Base-by-base conservation (phyloP, 1,284 basidiomycete genomes). In the Cryptococcus sp. region DNA sequence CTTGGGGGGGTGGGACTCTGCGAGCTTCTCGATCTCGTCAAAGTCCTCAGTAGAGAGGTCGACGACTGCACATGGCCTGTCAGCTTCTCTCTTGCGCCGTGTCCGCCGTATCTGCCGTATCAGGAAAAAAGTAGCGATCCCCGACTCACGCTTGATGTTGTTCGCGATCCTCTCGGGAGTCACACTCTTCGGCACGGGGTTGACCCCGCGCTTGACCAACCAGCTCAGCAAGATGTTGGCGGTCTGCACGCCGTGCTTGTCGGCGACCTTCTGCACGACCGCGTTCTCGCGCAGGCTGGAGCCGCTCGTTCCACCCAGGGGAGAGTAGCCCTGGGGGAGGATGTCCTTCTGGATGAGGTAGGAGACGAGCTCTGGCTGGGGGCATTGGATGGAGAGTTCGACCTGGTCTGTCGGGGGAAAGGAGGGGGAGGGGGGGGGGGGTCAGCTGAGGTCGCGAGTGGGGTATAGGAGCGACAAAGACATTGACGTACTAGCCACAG, bases 161-260 rank as follows among this genome's bases (percentile, higher is more conserved):
- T 67, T 65, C 57, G 73, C 71, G 53, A 79, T 79, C 38, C 78
- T 68, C 28, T 66, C 58, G 24, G 77, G 74, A 28, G 75, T 78
- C 56, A 79, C 77, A 55, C 71, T 75, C 71, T 79, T 80, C 56
- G 78, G 78, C 35, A 80, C 66, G 50, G 75, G 73, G 64, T 66
- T 55, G 59, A 88, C 85, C 15, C 88, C 87, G 43, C 87, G 83
- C 76, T 89, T 86, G 48, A 88, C 80, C 66, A 87, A 84, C 88
- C 88, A 91, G 9, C 85, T 87, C 67, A 90, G 83, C 48, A 89
- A 78, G 37, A 86, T 85, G 72, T 88, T 87, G n/a, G 87, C 87
- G 37, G 87, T 87, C 8, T 86, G 87, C 51, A 89, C 84, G 13
- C 80, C 80, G 61, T 89, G 80, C 65, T 85, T 80, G 57, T 81